Conservation (phyloP, 495 filamentous ascomycete genomes). For the Hypoxylon fragiforme region DNA sequence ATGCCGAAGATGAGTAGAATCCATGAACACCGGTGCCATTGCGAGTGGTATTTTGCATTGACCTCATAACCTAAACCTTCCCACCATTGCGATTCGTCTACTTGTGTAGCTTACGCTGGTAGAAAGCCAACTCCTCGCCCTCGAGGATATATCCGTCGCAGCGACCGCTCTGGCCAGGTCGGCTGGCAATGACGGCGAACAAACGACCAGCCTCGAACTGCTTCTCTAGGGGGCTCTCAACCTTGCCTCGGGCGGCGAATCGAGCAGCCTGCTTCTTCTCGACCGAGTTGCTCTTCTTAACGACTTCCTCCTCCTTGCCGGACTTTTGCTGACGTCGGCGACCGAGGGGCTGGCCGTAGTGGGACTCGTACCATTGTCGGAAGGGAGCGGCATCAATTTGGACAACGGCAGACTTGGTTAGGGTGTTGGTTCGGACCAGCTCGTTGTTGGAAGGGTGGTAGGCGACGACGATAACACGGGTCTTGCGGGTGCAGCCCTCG, state of each 20-base stretch:
- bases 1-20: constrained; percentile 40
- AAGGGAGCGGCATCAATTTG: constrained; percentile 98
- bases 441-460: constrained; percentile 99
- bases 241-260: constrained; percentile 81
- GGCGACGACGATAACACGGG: constrained; percentile 94
- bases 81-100: constrained; percentile 55
- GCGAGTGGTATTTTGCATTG: constrained; percentile 33
- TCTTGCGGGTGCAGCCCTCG: constrained; percentile 96
- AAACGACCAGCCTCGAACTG: constrained; percentile 99
- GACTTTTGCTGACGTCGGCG: constrained; percentile 86
- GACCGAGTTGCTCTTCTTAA: constrained; percentile 88
- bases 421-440: constrained; percentile 98
- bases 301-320: constrained; percentile 63
- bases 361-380: constrained; percentile 99
- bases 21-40: constrained; percentile 45
- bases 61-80: constrained; percentile 26
- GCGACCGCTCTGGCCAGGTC: constrained; percentile 95
- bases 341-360: constrained; percentile 90
- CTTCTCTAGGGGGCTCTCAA: constrained; percentile 87
- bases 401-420: constrained; percentile 97
- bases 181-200: constrained; percentile 85
- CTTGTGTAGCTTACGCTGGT: constrained; percentile 97
- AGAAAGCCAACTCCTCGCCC: constrained; percentile 99
- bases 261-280: constrained; percentile 94
- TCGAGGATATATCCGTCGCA: constrained; percentile 97